Evolutionary conservation across 1,284 basidiomycete species (phyloP), one percentile per base, ranked within the genome.

Genomic region (Fomitiporia mediterranea): DNA sequence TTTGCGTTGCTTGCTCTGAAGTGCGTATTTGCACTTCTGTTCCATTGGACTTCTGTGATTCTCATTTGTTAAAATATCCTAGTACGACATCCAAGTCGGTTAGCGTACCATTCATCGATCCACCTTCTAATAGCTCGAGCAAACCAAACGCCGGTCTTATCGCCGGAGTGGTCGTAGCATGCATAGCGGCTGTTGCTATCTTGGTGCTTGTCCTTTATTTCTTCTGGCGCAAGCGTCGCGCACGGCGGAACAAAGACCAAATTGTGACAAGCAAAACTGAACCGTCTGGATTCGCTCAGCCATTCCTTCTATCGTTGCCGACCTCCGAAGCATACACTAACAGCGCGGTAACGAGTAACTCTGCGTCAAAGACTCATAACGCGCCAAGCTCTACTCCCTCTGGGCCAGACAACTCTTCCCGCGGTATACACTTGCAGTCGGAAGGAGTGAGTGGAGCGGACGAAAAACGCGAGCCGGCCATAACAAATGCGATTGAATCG

Each of bases 1-100:
- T 70, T 67, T 52, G 61, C 70, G 3, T 27, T 69, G 4, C 60
- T 72, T 4, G 65, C 68, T 0, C 57, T 72, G 28, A 68, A 64
- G 70, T 72, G 42, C 17, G 52, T 32, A 8, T 37, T 15, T 17
- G 23, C 19, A 8, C 19, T 11, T 6, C 37, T 37, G 7, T 17
- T 30, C 32, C 15, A 25, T 55, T 8, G 15, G 17, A 17, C 17
- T 13, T 9, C 21, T 38, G 4, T 17, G 8, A 19, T 17, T 8
- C 13, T 19, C 17, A 8, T 2, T 19, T 3, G 25, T 27, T 0
- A 8, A 15, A 17, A 9, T 1, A 4, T 17, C 7, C 2, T 30
- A 55, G 53, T 17, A 32, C 27, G 6, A 38, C 50, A 48, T 53
- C 15, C 11, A 55, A 35, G 30, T 27, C 19, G 8, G 15, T 6